Base-by-base conservation (phyloP, 2,329 filamentous ascomycete genomes). In the Alternaria dauci region DNA sequence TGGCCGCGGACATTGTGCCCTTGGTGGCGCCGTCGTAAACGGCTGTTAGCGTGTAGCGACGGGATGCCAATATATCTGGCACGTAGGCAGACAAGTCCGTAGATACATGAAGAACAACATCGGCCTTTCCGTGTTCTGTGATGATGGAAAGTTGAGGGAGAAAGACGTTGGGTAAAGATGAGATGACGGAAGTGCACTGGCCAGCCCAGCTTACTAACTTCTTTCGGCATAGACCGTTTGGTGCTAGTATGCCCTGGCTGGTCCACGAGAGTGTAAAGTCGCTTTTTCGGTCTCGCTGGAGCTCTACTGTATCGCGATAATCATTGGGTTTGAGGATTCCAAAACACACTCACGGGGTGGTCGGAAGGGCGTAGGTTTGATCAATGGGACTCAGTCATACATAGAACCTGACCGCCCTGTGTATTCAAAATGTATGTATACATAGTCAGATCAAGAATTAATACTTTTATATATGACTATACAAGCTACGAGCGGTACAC, bases 301-400 rank as follows among this genome's bases (percentile, higher is more conserved):
- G 20, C 2, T 23, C 20, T 23, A 23, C 20, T 23, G 20, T 23
- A 23, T 23, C 20, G 20, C 20, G 20, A 23, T 23, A 23, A 23
- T 23, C 20, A 23, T 23, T 23, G 20, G 20, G 20, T 23, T 23
- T 23, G 20, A 23, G 20, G 20, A 23, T 39, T 20, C n/a, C n/a
- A 3, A 2, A 38, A 38, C 5, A 3, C n/a, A 20, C 3, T 11
- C 8, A 0, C 0, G n/a, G 18, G 36, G 5, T 5, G 8, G n/a
- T 11, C 4, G n/a, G 5, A 18, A 1, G 18, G n/a, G n/a, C 8
- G 18, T 3, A 39, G 8, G n/a, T 18, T 16, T 12, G 1, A 1
- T 18, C 36, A 9, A 8, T 18, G 8, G 9, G 36, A 39, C 8
- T 20, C 18, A n/a, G 36, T 20, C 36, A 9, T 8, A 18, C n/a